Base-by-base conservation (phyloP, 2,329 filamentous ascomycete species). In the Aschersonia sp. region DNA sequence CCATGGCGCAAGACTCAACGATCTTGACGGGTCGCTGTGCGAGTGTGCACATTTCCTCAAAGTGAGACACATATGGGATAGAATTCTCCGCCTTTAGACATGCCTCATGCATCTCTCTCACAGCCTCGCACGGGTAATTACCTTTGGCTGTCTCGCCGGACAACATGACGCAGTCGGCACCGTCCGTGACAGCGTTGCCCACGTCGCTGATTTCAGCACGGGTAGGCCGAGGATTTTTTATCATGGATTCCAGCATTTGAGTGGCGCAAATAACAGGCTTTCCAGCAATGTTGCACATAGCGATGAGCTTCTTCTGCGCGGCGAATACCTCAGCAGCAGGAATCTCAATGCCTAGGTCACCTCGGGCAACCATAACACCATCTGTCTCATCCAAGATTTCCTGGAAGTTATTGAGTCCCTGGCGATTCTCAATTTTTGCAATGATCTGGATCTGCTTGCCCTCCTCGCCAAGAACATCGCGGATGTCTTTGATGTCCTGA, bases 281-380 rank as follows among this genome's bases (percentile, higher is more conserved):
- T 70, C 92, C 92, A 58, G 88, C 89, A 64, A 95, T 82, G 77
- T 98, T 98, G 81, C 92, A 98, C 83, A 97, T 97, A 71, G 92
- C 89, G 69, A 98, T 98, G 79, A 98, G 89, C 87, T 98, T 98
- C 84, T 98, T 98, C 77, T 98, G 92, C 49, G 92, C 92, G 58
- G 94, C 87, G 70, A 98, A 98, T 56, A 98, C 92, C 77, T 98
- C 92, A 54, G 90, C 87, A 52, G 92, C 90, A 45, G 92, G 90
- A 59, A 98, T 98, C 73, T 98, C 92, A 60, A 98, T 98, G 75
- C 92, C 92, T 32, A 66, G 62, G 64, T 97, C 92, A 73, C 92
- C 92, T 80, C 92, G 90, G 61, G 92, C 92, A 58, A 98, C 92
- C 92, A 98, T 98, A 74, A 98, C 89, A 77, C 92, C 92, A 67